Evolutionary conservation across 1,284 basidiomycete genomes (phyloP), one percentile per base, ranked within the genome.

Genomic region (Trametes pubescens): DNA sequence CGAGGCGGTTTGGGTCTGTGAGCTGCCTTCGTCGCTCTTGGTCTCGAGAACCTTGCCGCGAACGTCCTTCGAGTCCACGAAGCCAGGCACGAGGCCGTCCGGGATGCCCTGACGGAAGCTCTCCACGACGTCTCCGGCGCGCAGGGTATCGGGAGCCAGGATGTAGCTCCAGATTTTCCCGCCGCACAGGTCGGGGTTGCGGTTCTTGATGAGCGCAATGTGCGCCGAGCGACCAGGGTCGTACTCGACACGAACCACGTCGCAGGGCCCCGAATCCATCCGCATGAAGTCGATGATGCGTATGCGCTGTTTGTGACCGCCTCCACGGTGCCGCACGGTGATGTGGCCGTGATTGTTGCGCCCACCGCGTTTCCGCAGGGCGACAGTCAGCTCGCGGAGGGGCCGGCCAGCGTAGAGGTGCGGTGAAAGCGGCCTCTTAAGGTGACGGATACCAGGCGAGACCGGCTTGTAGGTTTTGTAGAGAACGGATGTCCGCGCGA

Each of bases 211-310:
- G 58, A 99, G 85, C 1, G 97, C 97, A 73, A 99, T 96, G 77
- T 99, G 98, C 4, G 94, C 95, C 48, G 91, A 93, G 55, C 97
- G 86, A 35, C 94, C 93, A 0, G 97, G 97, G 81, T 99, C 97
- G 76, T 98, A 99, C 79, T 99, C 97, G 72, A 99, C 93, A 48
- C 96, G 87, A 16, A 97, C 85, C 48, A 99, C 96, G 69, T 95
- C 90, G 75, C 95, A 93, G 47, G 91, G 82, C 8, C 97, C 97
- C 0, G 86, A 78, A 67, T 91, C 88, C 53, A 79, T 79, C 55
- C 94, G 88, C 80, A 86, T 84, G 75, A 98, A 99, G 79, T 99
- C 98, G 64, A 99, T 82, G 47, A 91, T 82, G 32, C 98, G 88
- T 68, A 98, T 87, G 43, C 98, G 88, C 62, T 91, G 89, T 69